A percentile compares a stretch with the other conserved stretches of the same genome.
These are phyloP conservation scores for Penicillium nucicola DNA, from an alignment of 495 filamentous ascomycete species.

Conservation along the genomic window DNA sequence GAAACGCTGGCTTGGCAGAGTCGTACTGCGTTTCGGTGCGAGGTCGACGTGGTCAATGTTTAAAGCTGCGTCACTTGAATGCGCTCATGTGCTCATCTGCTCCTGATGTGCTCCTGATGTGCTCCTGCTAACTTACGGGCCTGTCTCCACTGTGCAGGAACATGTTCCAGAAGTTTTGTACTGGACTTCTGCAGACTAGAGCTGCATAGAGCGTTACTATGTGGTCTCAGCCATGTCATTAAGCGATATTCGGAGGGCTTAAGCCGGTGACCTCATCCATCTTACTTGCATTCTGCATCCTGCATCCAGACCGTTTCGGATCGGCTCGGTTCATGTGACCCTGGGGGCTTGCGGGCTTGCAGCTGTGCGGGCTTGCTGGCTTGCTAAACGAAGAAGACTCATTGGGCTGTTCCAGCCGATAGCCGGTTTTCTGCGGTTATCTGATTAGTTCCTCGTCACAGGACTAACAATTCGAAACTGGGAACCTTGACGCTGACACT, in stretches of 20 bases:
- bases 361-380: too few relatives aligned
- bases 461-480: background rate
- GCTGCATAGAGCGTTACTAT: too few relatives aligned
- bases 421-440: background rate
- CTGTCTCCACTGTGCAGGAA: background rate
- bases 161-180: too few relatives aligned
- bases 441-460: background rate
- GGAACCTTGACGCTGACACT: background rate
- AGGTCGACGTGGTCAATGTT: background rate
- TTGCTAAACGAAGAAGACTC: background rate
- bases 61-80: constrained; percentile 22
- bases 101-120: too few relatives aligned
- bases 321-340: constrained; percentile 15
- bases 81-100: constrained; percentile 11
- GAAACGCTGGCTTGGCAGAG: too few relatives aligned
- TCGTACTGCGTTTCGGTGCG: background rate
- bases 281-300: constrained; percentile 8
- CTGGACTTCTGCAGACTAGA: too few relatives aligned
- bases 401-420: background rate
- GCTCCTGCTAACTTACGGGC: too few relatives aligned
- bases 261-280: constrained; percentile 7
- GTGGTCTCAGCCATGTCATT: background rate
- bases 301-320: constrained; percentile 15
- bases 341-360: too few relatives aligned
- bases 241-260: constrained; percentile 6